A percentile compares a stretch with the other conserved stretches of the same genome.
Evolutionary conservation across 306 rosid genomes (phyloP).

Genomic region (Crotalaria pallida): DNA sequence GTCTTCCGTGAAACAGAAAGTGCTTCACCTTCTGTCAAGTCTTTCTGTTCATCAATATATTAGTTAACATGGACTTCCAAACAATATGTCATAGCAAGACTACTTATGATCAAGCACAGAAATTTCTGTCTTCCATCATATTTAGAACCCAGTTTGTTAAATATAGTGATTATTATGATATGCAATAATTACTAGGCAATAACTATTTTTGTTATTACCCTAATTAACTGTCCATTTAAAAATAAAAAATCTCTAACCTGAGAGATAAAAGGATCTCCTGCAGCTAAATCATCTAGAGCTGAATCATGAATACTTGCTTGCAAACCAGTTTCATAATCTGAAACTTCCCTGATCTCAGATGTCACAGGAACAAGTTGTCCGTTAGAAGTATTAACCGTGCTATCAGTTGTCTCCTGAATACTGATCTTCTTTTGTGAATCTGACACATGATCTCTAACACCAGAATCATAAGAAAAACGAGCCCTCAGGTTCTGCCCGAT

Average conservation of each 20-base stretch:
- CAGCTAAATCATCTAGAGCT: conserved; percentile 23
- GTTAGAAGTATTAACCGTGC: background rate
- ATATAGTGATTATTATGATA: conserved; percentile 22
- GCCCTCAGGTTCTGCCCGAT: conserved; percentile 83
- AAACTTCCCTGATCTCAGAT: conserved; percentile 27
- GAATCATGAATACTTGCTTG: conserved; percentile 29
- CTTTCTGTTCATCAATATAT: conserved; percentile 31
- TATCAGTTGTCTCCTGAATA: conserved; percentile 32
- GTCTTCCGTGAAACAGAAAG: conserved; percentile 24
- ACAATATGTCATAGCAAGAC: conserved; percentile 14
- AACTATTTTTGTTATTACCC: conserved; percentile 14
- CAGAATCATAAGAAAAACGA: conserved; percentile 55
- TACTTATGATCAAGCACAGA: conserved; percentile 16
- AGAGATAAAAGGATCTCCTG: conserved; percentile 33
- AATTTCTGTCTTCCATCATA: conserved; percentile 7
- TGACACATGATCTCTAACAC: conserved; percentile 31
- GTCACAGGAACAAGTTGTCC: conserved; percentile 29
- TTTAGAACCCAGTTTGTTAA: conserved; percentile 26
- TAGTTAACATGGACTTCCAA: conserved; percentile 23
- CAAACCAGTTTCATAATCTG: conserved; percentile 25
- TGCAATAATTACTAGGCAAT: conserved; percentile 17
- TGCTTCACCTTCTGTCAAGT: conserved; percentile 25
- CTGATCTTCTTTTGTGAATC: conserved; percentile 32
- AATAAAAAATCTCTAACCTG: conserved; percentile 29
- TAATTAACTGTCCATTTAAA: background rate